A percentile compares a stretch with the other conserved stretches of the same genome.
phyloP scores from a whole-genome alignment of 2,329 filamentous ascomycete species.

The Aphanocladium album region DNA sequence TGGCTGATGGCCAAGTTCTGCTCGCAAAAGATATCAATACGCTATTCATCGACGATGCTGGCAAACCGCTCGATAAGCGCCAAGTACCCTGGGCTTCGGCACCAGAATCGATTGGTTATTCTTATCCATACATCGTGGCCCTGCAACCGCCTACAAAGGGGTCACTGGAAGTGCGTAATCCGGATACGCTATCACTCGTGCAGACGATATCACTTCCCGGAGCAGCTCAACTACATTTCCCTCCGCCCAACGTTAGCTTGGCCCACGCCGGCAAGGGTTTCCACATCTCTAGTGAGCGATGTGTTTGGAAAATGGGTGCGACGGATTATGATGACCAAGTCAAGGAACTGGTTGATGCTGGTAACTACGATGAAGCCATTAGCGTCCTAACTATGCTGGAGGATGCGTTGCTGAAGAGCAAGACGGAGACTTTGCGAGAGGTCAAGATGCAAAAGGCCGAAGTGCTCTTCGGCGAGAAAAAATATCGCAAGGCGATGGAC shows the following conservation, averaged over 20 bases:
- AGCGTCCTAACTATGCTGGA: conserved; percentile 86
- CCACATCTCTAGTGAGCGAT: conserved; percentile 83
- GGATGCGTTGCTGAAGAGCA: conserved; percentile 81
- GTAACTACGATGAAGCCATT: conserved; percentile 82
- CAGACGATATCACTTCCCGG: conserved; percentile 80
- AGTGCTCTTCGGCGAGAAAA: conserved; percentile 72
- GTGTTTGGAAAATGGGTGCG: conserved; percentile 93
- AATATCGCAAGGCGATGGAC: conserved; percentile 81
- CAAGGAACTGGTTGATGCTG: conserved; percentile 68
- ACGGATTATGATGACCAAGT: conserved; percentile 89
- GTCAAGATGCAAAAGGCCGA: conserved; percentile 92
- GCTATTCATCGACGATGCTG: conserved; percentile 79
- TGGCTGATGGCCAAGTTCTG: conserved; percentile 78
- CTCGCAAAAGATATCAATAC: conserved; percentile 98
- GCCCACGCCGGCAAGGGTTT: conserved; percentile 96
- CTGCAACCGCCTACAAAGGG: conserved; percentile 80
- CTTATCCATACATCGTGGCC: conserved; percentile 90
- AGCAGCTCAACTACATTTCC: conserved; percentile 82
- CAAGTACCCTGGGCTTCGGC: conserved; percentile 90
- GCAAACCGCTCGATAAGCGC: conserved; percentile 73
- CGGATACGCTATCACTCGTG: conserved; percentile 81
- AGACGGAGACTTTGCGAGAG: conserved; percentile 72
- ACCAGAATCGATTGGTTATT: conserved; percentile 89
- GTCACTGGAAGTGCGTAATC: conserved; percentile 83
- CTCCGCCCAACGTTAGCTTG: conserved; percentile 87